Conservation (phyloP, 2,329 filamentous ascomycete species). For the Ophiosphaerella herpotricha region DNA sequence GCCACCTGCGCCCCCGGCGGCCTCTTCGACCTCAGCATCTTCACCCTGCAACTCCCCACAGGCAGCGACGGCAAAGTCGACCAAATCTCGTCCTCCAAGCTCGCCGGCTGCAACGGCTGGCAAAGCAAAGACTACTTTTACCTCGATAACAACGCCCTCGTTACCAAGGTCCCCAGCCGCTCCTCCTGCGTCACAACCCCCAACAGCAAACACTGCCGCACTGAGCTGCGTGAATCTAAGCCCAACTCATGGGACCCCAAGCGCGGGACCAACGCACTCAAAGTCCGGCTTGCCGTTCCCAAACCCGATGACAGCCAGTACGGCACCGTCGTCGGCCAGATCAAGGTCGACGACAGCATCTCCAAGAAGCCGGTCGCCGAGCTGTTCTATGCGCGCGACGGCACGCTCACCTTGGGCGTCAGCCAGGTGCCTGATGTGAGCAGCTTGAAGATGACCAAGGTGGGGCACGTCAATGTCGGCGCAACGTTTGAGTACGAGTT, state of each 20-base stretch:
- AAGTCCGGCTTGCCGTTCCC: conserved; percentile 34
- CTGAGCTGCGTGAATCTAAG: conserved; percentile 48
- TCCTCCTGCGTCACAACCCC: conserved; percentile 47
- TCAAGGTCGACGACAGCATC: conserved; percentile 44
- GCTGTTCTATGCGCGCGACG: conserved; percentile 45
- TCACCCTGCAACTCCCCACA: conserved; percentile 49
- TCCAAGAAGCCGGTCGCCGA: conserved; percentile 50
- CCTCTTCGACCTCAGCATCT: conserved; percentile 23
- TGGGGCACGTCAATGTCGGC: conserved; percentile 42
- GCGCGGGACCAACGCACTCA: conserved; percentile 40
- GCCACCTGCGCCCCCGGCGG: conserved; percentile 23
- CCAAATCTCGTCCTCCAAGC: conserved; percentile 34
- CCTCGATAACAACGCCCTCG: conserved; percentile 38
- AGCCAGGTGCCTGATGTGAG: conserved; percentile 42
- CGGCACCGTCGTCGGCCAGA: conserved; percentile 48
- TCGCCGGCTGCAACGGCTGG: conserved; percentile 47
- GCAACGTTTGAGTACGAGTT: conserved; percentile 47
- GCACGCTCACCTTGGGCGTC: conserved; percentile 47
- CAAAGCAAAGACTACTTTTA: conserved; percentile 40
- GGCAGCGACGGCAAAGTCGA: conserved; percentile 35
- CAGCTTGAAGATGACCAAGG: conserved; percentile 32
- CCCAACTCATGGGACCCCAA: conserved; percentile 42
- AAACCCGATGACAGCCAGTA: conserved; percentile 41
- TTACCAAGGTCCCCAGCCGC: conserved; percentile 49
- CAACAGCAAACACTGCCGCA: conserved; percentile 51